Conservation (phyloP, 441 rosid genomes). For the Erysimum cheiri region DNA sequence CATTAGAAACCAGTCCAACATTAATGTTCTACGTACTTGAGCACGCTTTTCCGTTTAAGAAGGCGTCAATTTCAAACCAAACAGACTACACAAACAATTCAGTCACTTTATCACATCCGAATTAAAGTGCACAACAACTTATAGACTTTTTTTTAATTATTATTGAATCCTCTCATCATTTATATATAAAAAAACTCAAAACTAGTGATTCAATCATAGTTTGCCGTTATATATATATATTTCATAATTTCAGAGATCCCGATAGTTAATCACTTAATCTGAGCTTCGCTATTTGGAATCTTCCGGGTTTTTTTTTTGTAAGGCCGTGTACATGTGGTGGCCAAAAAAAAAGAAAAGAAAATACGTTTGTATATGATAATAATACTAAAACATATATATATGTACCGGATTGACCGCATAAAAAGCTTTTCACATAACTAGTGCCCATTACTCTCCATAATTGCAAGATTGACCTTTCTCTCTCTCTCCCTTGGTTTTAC, state of each 20-base stretch:
- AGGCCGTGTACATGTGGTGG: neutral
- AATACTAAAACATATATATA: slow-evolving; percentile 11
- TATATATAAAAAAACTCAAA: no score
- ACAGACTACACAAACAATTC: neutral
- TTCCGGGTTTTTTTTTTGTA: neutral
- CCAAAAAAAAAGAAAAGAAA: neutral
- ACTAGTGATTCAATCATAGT: neutral
- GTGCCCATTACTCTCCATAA: slow-evolving; percentile 46
- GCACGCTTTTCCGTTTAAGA: neutral
- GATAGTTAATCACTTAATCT: neutral
- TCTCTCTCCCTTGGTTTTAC: slow-evolving; percentile 16
- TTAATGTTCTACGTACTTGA: neutral
- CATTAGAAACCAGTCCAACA: neutral
- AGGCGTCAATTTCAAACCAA: neutral
- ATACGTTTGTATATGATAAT: neutral
- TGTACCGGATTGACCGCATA: slow-evolving; percentile 36
- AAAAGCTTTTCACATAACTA: slow-evolving; percentile 35
- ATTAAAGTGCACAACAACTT: neutral
- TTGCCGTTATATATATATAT: neutral
- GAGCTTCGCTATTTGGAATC: neutral
- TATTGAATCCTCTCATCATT: neutral
- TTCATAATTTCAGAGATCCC: neutral
- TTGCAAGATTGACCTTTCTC: slow-evolving; percentile 54
- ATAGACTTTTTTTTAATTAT: neutral
- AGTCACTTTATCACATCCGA: neutral